Evolutionary conservation across 257 asterid genomes (phyloP).

Genomic region (Thymus quinquecostatus): DNA sequence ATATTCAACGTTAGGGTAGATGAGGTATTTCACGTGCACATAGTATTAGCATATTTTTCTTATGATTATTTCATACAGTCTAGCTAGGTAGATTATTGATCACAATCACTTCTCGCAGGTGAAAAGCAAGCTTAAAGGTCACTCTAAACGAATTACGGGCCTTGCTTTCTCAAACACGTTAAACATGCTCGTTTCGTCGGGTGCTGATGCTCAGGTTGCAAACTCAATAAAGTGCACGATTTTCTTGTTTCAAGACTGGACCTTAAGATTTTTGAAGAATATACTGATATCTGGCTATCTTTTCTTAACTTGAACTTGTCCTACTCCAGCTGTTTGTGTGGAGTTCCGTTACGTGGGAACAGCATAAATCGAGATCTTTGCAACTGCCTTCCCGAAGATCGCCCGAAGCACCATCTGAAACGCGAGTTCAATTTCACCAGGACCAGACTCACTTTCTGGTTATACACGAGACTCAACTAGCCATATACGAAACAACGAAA

Average conservation of each 20-base stretch:
- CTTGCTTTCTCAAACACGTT: constrained; percentile 67
- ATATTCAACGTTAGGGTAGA: constrained; percentile 70
- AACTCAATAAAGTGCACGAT: neutral
- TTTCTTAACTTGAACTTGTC: neutral
- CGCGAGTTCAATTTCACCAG: constrained; percentile 63
- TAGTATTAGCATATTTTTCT: neutral
- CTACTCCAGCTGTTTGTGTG: constrained; percentile 58
- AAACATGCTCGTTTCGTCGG: constrained; percentile 65
- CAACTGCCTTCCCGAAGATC: constrained; percentile 62
- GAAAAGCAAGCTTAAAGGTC: constrained; percentile 70
- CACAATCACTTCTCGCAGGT: constrained; percentile 42
- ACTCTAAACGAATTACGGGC: constrained; percentile 65
- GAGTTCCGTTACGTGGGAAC: constrained; percentile 65
- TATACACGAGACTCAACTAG: constrained; percentile 70
- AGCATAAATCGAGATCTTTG: constrained; percentile 50
- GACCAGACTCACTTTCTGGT: constrained; percentile 68
- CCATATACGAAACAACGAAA: constrained; percentile 59
- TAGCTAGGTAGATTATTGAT: constrained; percentile 10
- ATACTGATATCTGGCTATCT: neutral
- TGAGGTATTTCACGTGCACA: constrained; percentile 46
- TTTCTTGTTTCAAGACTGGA: neutral
- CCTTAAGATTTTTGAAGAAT: neutral
- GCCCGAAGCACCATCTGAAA: constrained; percentile 52
- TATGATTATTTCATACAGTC: neutral
- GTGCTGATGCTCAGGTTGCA: constrained; percentile 80